Percentiles rank a stretch among this genome's conserved stretches.
These are phyloP conservation scores for Ilex aquifolium DNA, from an alignment of 257 asterid species.

Conservation along the genomic window DNA sequence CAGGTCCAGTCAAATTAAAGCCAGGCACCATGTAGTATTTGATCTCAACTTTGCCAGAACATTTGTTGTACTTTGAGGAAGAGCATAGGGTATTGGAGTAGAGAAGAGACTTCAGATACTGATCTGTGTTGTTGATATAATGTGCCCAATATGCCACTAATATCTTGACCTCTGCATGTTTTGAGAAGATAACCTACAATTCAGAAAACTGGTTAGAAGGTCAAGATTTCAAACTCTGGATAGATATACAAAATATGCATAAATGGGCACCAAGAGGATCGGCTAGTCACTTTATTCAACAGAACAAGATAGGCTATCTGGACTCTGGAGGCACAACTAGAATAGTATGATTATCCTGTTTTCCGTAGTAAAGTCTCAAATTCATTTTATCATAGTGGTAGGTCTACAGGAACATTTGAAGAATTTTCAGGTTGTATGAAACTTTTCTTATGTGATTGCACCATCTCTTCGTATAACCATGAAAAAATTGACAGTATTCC, in stretches of 20 bases:
- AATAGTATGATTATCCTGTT: too few species aligned
- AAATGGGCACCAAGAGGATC: not conserved
- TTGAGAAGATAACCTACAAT: constrained; percentile 60
- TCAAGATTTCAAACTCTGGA: not conserved
- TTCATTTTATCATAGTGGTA: too few species aligned
- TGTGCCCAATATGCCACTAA: constrained; percentile 79
- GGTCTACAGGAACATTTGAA: too few species aligned
- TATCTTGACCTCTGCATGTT: constrained; percentile 58
- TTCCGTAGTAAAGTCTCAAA: too few species aligned
- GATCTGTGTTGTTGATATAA: constrained; percentile 55
- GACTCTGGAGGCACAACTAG: too few species aligned
- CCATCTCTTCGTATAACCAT: too few species aligned
- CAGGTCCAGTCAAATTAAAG: constrained; percentile 71
- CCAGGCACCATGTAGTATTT: constrained; percentile 76
- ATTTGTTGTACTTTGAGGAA: constrained; percentile 56
- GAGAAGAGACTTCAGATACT: constrained; percentile 64
- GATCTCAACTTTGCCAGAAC: constrained; percentile 71
- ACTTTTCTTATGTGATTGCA: too few species aligned
- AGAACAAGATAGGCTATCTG: too few species aligned
- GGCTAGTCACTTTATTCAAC: too few species aligned
- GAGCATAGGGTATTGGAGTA: constrained; percentile 64
- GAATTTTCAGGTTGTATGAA: too few species aligned
- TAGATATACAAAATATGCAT: not conserved
- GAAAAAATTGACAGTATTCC: too few species aligned
- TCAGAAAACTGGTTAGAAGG: not conserved